Conservation (phyloP, 1,284 basidiomycete genomes). For the Ceratorhiza oryzae-sativae region DNA sequence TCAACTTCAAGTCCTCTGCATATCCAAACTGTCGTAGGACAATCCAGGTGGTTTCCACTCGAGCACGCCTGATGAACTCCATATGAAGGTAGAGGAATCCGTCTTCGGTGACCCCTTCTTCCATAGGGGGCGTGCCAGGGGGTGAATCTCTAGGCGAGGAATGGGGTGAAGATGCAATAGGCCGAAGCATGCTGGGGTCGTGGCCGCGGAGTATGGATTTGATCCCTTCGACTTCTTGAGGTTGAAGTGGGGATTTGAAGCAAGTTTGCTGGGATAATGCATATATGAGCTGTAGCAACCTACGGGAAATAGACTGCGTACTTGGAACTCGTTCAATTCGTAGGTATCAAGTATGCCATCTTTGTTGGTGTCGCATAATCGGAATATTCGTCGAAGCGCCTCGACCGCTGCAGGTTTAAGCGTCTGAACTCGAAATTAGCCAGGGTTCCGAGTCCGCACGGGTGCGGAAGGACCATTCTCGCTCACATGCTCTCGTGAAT, state of each 20-base stretch:
- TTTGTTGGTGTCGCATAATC: conserved; percentile 93
- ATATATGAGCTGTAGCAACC: conserved; percentile 20
- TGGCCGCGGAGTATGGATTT: conserved; percentile 83
- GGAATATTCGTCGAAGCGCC: conserved; percentile 93
- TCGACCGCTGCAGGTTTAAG: conserved; percentile 91
- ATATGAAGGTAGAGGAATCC: conserved; percentile 97
- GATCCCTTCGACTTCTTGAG: conserved; percentile 92
- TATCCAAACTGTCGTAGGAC: conserved; percentile 95
- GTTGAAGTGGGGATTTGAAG: conserved; percentile 91
- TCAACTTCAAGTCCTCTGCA: conserved; percentile 89
- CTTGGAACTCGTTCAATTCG: conserved; percentile 97
- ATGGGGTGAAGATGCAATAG: conserved; percentile 46
- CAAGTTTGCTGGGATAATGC: conserved; percentile 73
- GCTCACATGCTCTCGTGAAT: conserved; percentile 89
- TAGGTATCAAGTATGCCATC: conserved; percentile 89
- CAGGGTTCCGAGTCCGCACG: conserved; percentile 37
- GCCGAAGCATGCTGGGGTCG: conserved; percentile 49
- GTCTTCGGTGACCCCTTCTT: conserved; percentile 83
- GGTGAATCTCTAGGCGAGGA: conserved; percentile 30
- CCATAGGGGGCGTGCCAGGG: conserved; percentile 47
- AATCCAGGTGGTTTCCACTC: conserved; percentile 98
- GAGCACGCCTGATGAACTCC: conserved; percentile 94
- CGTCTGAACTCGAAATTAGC: conserved; percentile 59
- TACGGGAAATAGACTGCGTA: conserved; percentile 50
- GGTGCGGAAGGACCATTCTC: conserved; percentile 42